Base-by-base conservation (phyloP, 306 rosid genomes). In the Casuarina equisetifolia region DNA sequence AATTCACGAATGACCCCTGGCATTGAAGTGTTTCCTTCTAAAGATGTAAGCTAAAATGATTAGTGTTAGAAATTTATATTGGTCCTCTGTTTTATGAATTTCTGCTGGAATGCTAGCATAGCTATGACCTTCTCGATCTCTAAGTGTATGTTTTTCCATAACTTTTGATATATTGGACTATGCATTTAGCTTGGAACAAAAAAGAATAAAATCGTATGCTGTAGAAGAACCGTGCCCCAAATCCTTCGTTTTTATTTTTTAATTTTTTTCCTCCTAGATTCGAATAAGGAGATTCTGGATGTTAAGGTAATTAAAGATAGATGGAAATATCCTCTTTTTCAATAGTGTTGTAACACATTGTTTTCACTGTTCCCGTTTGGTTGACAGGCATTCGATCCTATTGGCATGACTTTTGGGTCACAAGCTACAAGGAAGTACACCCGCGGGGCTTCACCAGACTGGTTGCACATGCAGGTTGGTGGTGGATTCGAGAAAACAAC, bases 401-500 rank as follows among this genome's bases (percentile, higher is more conserved):
- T 81, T 69, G 88, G 90, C 50, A 72, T 92, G 76, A 87, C 91
- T 42, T 92, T 89, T 40, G 80, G 85, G 36, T 85, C 96, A 62
- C 97, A 91, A 83, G 88, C 91, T 49, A 58, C 90, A 43, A 85
- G 97, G 87, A 96, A 91, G 58, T 90, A 84, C 63, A 88, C 87
- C 79, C 89, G 91, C 1, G 93, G 94, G 38, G 83, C 94, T 40
- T 90, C 98, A 4, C 96, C 98, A 0, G 93, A 94, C 55, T 94
- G 97, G 98, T 78, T 94, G 83, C 98, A 94, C 70, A 94, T 94
- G 98, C 98, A 94, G 88, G 81, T 94, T 44, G 98, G 98, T 76
- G 88, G 97, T 36, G 87, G 91, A 78, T 94, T 90, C 64, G 97
- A 89, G 83, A 86, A 91, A 90, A 80, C 93, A 55, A 72, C 90